Evolutionary conservation across 345 rosid species (phyloP).

Genomic region (Gynandropsis gynandra): DNA sequence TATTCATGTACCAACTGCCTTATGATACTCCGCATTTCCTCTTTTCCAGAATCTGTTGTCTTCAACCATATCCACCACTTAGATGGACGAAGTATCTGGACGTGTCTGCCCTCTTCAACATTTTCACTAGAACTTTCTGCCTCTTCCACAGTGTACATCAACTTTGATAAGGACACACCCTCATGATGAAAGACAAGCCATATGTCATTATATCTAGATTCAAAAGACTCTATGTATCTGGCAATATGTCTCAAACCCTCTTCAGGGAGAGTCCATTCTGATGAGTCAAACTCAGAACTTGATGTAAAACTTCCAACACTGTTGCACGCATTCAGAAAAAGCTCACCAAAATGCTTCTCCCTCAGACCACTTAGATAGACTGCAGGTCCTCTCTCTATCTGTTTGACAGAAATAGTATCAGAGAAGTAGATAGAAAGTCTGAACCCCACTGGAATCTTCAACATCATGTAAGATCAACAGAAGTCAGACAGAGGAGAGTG

Average conservation of each 20-base stretch:
- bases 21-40: conserved; percentile 77
- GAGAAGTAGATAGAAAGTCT: conserved; percentile 10
- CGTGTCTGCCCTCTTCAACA: conserved; percentile 44
- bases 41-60: conserved; percentile 73
- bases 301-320: conserved; percentile 36
- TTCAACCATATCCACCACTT: conserved; percentile 98
- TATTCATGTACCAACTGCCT: conserved; percentile 62
- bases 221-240: conserved; percentile 88
- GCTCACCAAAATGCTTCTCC: conserved; percentile 91
- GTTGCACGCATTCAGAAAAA: conserved; percentile 63
- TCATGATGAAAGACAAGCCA: conserved; percentile 93
- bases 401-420: conserved; percentile 22
- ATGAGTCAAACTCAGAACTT: conserved; percentile 30
- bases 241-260: conserved; percentile 87
- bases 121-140: conserved; percentile 39
- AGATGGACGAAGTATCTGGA: conserved; percentile 66
- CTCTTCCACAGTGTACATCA: conserved; percentile 70
- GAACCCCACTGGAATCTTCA: conserved; percentile 13
- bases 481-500: too few relatives aligned
- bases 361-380: conserved; percentile 82
- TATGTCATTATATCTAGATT: conserved; percentile 77
- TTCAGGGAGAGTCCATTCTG: conserved; percentile 37
- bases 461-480: conserved; percentile 12
- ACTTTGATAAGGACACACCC: conserved; percentile 79
- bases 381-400: conserved; percentile 87